A percentile compares a stretch with the other conserved stretches of the same genome.
These are phyloP conservation scores for Aspergillus udagawae DNA, from an alignment of 2,329 filamentous ascomycete genomes.

Conservation along the genomic window DNA sequence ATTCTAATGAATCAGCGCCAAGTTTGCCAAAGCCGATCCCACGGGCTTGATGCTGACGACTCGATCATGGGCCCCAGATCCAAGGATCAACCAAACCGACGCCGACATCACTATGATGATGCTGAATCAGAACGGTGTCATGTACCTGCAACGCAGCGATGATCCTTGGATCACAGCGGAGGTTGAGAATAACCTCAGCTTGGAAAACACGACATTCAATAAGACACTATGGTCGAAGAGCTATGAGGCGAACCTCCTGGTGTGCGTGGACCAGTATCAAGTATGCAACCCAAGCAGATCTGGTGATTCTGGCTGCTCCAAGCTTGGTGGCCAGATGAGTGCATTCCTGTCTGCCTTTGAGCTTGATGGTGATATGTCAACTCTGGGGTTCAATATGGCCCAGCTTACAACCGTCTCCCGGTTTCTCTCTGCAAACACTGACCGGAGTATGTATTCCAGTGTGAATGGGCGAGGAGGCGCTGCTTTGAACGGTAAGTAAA, in stretches of 20 bases:
- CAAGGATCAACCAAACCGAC: constrained; percentile 23
- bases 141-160: constrained; percentile 19
- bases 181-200: not conserved
- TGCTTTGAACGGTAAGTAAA: not conserved
- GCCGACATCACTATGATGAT: constrained; percentile 31
- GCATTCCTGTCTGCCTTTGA: not conserved
- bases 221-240: not conserved
- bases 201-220: not conserved
- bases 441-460: not conserved
- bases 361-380: not conserved
- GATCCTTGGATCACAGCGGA: constrained; percentile 32
- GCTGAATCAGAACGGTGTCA: constrained; percentile 24
- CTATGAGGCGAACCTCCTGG: constrained; percentile 13
- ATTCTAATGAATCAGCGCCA: not conserved
- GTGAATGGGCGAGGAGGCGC: not conserved
- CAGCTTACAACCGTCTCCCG: not conserved
- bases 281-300: constrained; percentile 27
- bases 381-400: not conserved
- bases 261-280: constrained; percentile 33
- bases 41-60: not conserved
- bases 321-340: not conserved
- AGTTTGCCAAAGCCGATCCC: not conserved
- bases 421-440: not conserved
- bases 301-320: constrained; percentile 15
- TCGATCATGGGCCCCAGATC: constrained; percentile 21